Base-by-base conservation (phyloP, 176 grass and related monocot species). In the Ensete ventricosum region DNA sequence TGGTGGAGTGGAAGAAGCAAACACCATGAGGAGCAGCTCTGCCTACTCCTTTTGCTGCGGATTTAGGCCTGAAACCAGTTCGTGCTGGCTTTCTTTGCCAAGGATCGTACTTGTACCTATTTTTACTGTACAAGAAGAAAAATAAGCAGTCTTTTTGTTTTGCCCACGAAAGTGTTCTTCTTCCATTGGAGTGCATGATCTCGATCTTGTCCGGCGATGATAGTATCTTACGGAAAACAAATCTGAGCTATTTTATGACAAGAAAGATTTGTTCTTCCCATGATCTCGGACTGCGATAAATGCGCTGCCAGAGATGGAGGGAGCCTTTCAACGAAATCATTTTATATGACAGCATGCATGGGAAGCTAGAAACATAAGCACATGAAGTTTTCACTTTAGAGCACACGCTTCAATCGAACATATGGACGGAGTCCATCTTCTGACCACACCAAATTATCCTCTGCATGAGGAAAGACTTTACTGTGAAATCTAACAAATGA, bases 1-100 rank as follows among this genome's bases (percentile, higher is more conserved):
- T 92, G 9, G 90, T 92, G 9, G 86, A 89, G 84, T 89, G 90
- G 90, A 86, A 82, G 52, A 86, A 43, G 34, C 34, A 43, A 43
- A 43, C 34, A 43, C 34, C 34, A 43, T 43, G 34, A 43, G 34
- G 34, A 43, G 34, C 4, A 4, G 34, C 34, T 43, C 34, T 43
- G 34, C 34, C 34, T 43, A 4, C 34, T 43, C 34, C 34, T 43
- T 43, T 0, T 4, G 34, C 4, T 43, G 34, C 34, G 34, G 34
- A 11, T 12, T 65, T 21, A 65, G 20, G 63, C 62, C 62, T 26
- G 62, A 65, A 65, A 27, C 10, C 23, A 13, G 22, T 65, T 13
- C 21, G 13, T 3, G 13, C 23, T 26, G 63, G 63, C 21, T 13
- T 54, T 12, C 26, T 23, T 65, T 65, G 63, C 63, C 24, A 20